Base-by-base conservation (phyloP, 176 grass and related monocot genomes). In the Aegilops longissima region DNA sequence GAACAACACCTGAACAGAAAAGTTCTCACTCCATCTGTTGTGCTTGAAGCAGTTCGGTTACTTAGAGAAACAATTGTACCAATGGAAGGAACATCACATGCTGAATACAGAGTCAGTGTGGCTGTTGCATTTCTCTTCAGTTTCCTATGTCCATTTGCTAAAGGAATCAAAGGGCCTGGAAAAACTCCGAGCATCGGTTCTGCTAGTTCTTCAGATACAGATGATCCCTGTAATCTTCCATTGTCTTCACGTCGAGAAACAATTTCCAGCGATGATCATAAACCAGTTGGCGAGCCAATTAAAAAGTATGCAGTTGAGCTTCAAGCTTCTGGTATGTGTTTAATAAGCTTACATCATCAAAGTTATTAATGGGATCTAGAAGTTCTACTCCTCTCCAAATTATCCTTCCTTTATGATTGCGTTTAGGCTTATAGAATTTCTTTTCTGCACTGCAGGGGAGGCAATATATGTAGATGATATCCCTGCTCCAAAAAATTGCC, bases 381-480 rank as follows among this genome's bases (percentile, higher is more conserved):
- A 27, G 1, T 45, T 74, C 1, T 20, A 49, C 85, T 21, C 42
- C n/a, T 74, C 39, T 13, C 29, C 7, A 21, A 31, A 62, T 21
- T 72, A 6, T 73, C 11, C 3, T 38, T 70, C 8, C 58, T 70
- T 34, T 39, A 66, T 51, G 63, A 27, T 12, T 29, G 23, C 1
- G 64, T 71, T 12, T 56, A 49, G 78, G 75, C 52, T 70, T 56
- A 24, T 56, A 49, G 67, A 68, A 24, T 64, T 40, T 81, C 1
- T 76, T 3, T 80, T 62, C 24, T 47, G 6, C 62, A 12, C 20
- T 85, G 65, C 75, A 97, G 95, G 92, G 39, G 95, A 97, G 85
- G 92, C 90, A 2, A 24, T 98, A 23, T 98, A 95, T 87, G 95
- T 98, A 21, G 95, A 98, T 83, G 95, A 98, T 77, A 88, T 93